A percentile compares a stretch with the other conserved stretches of the same genome.
Evolutionary conservation across 768 basidiomycete genomes (phyloP).

Genomic region (Boletus reticulatus): DNA sequence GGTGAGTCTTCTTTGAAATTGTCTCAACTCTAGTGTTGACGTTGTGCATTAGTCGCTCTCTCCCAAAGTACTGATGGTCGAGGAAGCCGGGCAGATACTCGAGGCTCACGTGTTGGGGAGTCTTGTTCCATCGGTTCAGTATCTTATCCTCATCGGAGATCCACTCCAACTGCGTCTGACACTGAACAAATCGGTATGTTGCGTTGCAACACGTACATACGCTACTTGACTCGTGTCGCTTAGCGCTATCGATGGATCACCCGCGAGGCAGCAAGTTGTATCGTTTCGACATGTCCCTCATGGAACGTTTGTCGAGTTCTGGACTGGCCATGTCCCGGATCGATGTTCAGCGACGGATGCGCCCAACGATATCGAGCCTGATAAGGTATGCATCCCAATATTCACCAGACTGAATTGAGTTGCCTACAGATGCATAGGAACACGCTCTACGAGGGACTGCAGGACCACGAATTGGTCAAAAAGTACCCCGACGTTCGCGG

Average conservation of each 20-base stretch:
- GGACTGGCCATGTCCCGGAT: slow-evolving; percentile 68
- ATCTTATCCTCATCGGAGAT: slow-evolving; percentile 80
- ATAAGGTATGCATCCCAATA: slow-evolving; percentile 15
- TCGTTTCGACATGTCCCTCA: slow-evolving; percentile 70
- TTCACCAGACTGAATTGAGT: neutral
- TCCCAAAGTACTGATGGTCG: slow-evolving; percentile 66
- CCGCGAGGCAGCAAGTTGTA: slow-evolving; percentile 50
- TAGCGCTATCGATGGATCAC: slow-evolving; percentile 71
- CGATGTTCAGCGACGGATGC: slow-evolving; percentile 73
- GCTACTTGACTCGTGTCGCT: neutral
- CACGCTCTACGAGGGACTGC: slow-evolving; percentile 59
- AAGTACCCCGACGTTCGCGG: slow-evolving; percentile 59
- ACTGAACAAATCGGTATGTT: slow-evolving; percentile 57
- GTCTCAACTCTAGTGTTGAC: neutral
- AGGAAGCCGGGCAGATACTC: slow-evolving; percentile 81
- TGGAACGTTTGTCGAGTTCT: slow-evolving; percentile 64
- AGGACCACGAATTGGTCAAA: slow-evolving; percentile 54
- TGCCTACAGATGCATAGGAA: slow-evolving; percentile 32
- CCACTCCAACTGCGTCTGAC: slow-evolving; percentile 73
- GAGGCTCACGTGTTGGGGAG: slow-evolving; percentile 72
- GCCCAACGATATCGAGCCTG: slow-evolving; percentile 62
- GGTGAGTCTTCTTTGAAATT: slow-evolving; percentile 32
- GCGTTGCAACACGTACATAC: neutral
- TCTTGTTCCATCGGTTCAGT: slow-evolving; percentile 64
- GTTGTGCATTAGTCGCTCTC: slow-evolving; percentile 43